These are phyloP conservation scores for Penicillium herquei DNA, from an alignment of 495 filamentous ascomycete species.

Conservation along the genomic window DNA sequence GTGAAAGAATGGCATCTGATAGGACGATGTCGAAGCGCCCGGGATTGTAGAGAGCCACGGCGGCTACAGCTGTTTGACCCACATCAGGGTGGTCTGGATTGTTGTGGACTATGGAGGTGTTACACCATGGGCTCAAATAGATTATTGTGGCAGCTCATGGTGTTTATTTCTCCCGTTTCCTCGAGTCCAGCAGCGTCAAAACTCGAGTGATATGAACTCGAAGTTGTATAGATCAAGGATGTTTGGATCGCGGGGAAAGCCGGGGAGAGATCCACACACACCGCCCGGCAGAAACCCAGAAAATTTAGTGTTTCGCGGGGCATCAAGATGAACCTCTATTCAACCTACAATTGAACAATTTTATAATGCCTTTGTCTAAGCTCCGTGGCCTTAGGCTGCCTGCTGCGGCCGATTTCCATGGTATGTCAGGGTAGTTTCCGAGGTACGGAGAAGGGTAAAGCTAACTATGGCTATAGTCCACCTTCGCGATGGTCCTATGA, in stretches of 20 bases:
- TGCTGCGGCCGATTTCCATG: conserved; percentile 69
- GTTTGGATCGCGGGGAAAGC: conserved; percentile 6
- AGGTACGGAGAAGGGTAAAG: neutral
- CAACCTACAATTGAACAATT: neutral
- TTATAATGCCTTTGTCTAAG: conserved; percentile 39
- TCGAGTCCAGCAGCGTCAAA: no score
- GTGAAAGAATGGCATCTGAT: conserved; percentile 13
- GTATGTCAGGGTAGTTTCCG: conserved; percentile 36
- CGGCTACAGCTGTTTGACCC: conserved; percentile 8
- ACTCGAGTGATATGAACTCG: neutral
- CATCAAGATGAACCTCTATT: neutral
- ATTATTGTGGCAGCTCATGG: no score
- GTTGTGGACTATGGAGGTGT: no score
- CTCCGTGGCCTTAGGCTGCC: conserved; percentile 57
- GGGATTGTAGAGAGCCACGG: conserved; percentile 12
- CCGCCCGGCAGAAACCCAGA: conserved; percentile 17
- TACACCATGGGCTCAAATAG: no score
- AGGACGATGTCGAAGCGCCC: conserved; percentile 22
- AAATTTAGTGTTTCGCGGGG: conserved; percentile 13
- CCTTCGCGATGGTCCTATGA: conserved; percentile 76
- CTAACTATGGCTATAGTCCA: conserved; percentile 43
- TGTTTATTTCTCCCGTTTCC: no score
- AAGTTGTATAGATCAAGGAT: neutral
- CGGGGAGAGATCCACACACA: conserved; percentile 4
- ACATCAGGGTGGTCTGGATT: neutral